Evolutionary conservation across 164 flowering plant species (phyloP).

Genomic region (Chloranthus sessilifolius): DNA sequence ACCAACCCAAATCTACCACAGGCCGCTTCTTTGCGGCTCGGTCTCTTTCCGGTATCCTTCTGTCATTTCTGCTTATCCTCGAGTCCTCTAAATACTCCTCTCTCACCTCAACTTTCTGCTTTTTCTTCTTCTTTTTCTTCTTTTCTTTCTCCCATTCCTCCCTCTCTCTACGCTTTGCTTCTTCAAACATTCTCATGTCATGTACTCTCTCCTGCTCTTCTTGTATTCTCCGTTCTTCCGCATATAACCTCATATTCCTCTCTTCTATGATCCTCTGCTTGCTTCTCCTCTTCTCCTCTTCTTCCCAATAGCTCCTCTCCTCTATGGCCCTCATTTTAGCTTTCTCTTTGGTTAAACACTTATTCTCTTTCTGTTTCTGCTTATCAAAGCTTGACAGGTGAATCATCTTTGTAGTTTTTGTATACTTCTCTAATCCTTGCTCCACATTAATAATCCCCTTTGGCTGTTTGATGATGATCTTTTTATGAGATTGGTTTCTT

Average conservation of each 20-base stretch:
- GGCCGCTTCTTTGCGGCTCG: slow-evolving; percentile 52
- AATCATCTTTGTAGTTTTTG: slow-evolving; percentile 66
- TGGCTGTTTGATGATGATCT: slow-evolving; percentile 67
- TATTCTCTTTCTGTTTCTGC: slow-evolving; percentile 33
- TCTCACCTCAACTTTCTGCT: slow-evolving; percentile 34
- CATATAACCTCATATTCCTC: slow-evolving; percentile 32
- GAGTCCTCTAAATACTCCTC: slow-evolving; percentile 56
- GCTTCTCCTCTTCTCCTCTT: slow-evolving; percentile 55
- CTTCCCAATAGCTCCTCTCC: slow-evolving; percentile 52
- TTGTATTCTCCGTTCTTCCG: slow-evolving; percentile 34
- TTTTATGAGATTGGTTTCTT: slow-evolving; percentile 54
- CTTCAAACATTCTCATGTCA: slow-evolving; percentile 51
- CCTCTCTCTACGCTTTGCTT: slow-evolving; percentile 47
- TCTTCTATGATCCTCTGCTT: slow-evolving; percentile 35
- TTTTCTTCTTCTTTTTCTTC: slow-evolving; percentile 45
- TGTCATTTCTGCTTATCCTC: slow-evolving; percentile 42
- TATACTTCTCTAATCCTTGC: slow-evolving; percentile 33
- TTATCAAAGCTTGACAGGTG: slow-evolving; percentile 54
- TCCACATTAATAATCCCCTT: slow-evolving; percentile 52
- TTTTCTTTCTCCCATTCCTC: slow-evolving; percentile 59
- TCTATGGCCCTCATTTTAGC: slow-evolving; percentile 31
- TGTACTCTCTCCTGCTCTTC: slow-evolving; percentile 54
- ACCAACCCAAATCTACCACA: slow-evolving; percentile 37
- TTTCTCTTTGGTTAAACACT: slow-evolving; percentile 26
- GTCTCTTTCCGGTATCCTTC: slow-evolving; percentile 53